Base-by-base conservation (phyloP, 1,139 yeast genomes). In the Diutina sp. region DNA sequence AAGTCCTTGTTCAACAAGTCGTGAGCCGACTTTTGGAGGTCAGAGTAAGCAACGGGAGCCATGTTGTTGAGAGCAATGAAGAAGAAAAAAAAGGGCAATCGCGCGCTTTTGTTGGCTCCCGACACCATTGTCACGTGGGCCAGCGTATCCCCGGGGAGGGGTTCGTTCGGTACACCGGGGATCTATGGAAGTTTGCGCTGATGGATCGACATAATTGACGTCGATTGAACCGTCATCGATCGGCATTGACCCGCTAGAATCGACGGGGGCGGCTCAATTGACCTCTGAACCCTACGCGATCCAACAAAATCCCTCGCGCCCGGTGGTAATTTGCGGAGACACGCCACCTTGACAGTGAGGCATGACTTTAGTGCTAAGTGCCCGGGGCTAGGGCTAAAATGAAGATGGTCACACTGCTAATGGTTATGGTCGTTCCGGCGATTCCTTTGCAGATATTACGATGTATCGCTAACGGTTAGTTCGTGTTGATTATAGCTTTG, bases 1-100 rank as follows among this genome's bases (percentile, higher is more conserved):
- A 90, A 93, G 75, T 93, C 99, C 76, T 80, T 87, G 78, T 83
- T 82, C 72, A 93, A 82, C 68, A 93, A 83, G 76, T 87, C 95
- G 79, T 88, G 89, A 76, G 95, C 81, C 69, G 89, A 82, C 78
- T 90, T 90, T 71, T 93, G 85, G 71, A 91, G 87, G 74, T 90
- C 96, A 65, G 95, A 83, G 80, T 83, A 88, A 70, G 90, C 87
- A 68, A 90, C 84, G 63, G 90, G 89, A 59, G 76, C 75, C 77
- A 73, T 73, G 66, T 61, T 68, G 51, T 14, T 21, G 12, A 48
- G 21, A 9, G 35, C 32, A 25, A 54, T 16, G 35, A 48, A 38
- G 48, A 53, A 48, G 51, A 56, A 47, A 54, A 53, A 54, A 54
- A 38, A 16, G 56, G 18, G 51, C 46, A 44, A 44, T 44, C 46